A percentile compares a stretch with the other conserved stretches of the same genome.
These are phyloP conservation scores for Striga hermonthica DNA, from an alignment of 305 asterid genomes.

Conservation along the genomic window DNA sequence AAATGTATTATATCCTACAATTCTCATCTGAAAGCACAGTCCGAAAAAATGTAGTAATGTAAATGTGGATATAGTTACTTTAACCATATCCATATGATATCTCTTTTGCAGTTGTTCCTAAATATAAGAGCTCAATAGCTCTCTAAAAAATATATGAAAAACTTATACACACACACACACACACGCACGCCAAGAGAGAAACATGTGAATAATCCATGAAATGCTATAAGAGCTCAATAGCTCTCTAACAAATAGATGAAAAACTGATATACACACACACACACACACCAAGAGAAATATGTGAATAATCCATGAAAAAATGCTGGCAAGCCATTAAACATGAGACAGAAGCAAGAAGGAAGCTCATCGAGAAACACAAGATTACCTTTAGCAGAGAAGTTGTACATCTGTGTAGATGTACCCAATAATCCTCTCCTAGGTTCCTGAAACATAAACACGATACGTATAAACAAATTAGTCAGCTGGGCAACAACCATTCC, in stretches of 20 bases:
- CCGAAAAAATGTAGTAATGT: neutral
- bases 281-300: neutral
- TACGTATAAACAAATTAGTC: neutral
- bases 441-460: constrained; percentile 29
- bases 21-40: neutral
- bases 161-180: neutral
- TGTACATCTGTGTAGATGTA: constrained; percentile 32
- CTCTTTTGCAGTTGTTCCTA: neutral
- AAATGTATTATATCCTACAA: neutral
- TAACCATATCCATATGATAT: neutral
- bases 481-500: constrained; percentile 1
- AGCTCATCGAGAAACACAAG: neutral
- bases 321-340: neutral
- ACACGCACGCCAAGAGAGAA: neutral
- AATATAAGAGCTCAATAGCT: constrained; percentile 1
- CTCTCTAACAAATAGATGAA: neutral
- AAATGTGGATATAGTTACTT: neutral
- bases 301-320: neutral
- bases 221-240: constrained; percentile 1
- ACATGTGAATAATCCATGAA: neutral
- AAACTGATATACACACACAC: neutral
- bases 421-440: constrained; percentile 32
- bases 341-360: constrained; percentile 5
- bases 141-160: neutral
- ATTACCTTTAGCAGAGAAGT: constrained; percentile 40